Base-by-base conservation (phyloP, 306 rosid species). In the Lupinus albus region DNA sequence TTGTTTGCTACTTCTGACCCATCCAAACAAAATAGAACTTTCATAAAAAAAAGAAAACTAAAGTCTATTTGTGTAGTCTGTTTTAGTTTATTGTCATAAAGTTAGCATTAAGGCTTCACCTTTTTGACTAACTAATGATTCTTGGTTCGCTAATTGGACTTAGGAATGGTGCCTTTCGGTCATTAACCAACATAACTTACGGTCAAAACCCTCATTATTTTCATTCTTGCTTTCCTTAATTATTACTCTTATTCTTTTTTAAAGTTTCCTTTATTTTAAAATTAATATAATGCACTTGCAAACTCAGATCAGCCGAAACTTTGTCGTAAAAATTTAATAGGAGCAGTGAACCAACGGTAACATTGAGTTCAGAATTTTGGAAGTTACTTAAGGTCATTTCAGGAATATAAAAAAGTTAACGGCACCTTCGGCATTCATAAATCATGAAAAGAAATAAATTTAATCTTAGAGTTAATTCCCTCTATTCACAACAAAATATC, bases 291-390 rank as follows among this genome's bases (percentile, higher is more conserved):
- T 47, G 33, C 59, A 9, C 61, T 49, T 70, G 48, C 61, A 36
- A 44, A 57, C 52, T 56, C 21, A 25, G 9, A n/a, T 38, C 18
- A 53, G 68, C 56, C 59, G 35, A 71, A 45, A 64, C 71, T 16
- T 74, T 44, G 56, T 25, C 30, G 30, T 25, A 25, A 25, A 25
- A 25, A 1, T 25, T 25, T 25, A 25, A 25, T 25, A 25, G 2
- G 30, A 25, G 30, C 30, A 25, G 30, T 25, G 30, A 25, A 39
- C 79, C 91, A 86, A 91, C 92, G 97, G 95, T 87, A 77, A 86
- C 80, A 79, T 82, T 72, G 69, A 30, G 86, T 75, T 47, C 64
- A 68, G 78, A 67, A 0, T 47, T 73, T 84, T 87, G 84, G 88
- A 78, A 69, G 89, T 82, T 84, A 78, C 76, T 75, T 57, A 25